Evolutionary conservation across 768 basidiomycete species (phyloP).

Genomic region (Leccinum rimulosum): DNA sequence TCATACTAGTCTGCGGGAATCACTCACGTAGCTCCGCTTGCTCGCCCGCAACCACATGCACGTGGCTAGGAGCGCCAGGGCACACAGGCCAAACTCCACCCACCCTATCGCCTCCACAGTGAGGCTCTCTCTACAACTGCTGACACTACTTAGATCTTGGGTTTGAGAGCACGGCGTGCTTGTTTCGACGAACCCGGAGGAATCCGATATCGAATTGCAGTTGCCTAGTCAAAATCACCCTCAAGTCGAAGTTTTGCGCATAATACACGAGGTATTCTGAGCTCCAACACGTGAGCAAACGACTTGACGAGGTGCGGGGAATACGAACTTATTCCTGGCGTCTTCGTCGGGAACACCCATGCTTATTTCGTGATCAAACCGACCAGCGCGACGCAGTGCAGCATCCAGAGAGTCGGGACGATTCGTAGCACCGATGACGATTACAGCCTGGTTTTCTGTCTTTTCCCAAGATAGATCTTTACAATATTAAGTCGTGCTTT

Average conservation of each 20-base stretch:
- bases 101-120: constrained; percentile 76
- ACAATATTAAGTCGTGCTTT: neutral
- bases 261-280: constrained; percentile 83
- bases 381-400: constrained; percentile 86
- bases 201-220: constrained; percentile 47
- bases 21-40: constrained; percentile 39
- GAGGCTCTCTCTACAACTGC: constrained; percentile 67
- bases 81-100: constrained; percentile 67
- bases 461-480: constrained; percentile 96
- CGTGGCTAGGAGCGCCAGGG: constrained; percentile 53
- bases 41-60: constrained; percentile 48
- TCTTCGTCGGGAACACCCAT: constrained; percentile 96
- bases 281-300: neutral
- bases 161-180: constrained; percentile 24
- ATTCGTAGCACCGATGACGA: constrained; percentile 96
- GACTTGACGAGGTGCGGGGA: neutral
- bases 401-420: constrained; percentile 93
- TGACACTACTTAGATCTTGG: constrained; percentile 21
- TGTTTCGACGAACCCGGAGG: constrained; percentile 25
- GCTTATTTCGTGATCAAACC: constrained; percentile 97
- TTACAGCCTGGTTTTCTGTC: constrained; percentile 86
- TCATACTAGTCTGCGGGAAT: constrained; percentile 43
- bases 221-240: constrained; percentile 85
- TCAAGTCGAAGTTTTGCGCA: constrained; percentile 81
- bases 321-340: constrained; percentile 79